Evolutionary conservation across 306 rosid species (phyloP), one percentile per base, ranked within the genome.

Genomic region (Trifolium dubium): DNA sequence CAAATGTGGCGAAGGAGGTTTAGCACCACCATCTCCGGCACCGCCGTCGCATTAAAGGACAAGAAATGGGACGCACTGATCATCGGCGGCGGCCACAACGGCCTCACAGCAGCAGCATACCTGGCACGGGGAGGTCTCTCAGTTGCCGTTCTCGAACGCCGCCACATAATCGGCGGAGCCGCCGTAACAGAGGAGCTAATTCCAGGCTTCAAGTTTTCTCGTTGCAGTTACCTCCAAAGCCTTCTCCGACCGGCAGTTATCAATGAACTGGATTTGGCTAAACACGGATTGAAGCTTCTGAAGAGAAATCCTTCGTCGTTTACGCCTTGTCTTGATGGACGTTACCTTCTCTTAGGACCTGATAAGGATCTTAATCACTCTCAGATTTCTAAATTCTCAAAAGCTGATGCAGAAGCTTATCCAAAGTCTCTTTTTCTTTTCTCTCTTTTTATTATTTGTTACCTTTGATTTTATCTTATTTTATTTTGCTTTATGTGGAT

Each of bases 1-100:
- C 67, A 72, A 69, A 89, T 93, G 98, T 87, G 96, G 91, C 84
- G 86, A 71, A 84, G 96, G 81, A 79, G 84, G 74, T 91, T 91
- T 15, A 80, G 69, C 77, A 73, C 79, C 79, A 44, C 61, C 43
- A 35, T 59, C 2, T 31, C 68, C 9, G 61, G 75, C 77, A 50
- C 58, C 23, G 53, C 72, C 2, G 34, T 72, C 28, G 54, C 81
- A 66, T 46, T 94, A 67, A 87, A 77, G 80, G 79, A 80, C 54
- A 87, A 82, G 84, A 91, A 88, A 82, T 94, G 97, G 97, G 98
- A 94, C 81, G 97, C 96, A 41, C 81, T 94, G 7, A 53, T 94
- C 34, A 82, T 94, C 71, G 98, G 98, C 63, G 98, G 92, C 5
- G 97, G 95, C 86, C 98, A 94, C 83, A 94, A 94, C 80, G 98